Conservation (phyloP, 2,329 filamentous ascomycete species). For the Pseudocercospora fuligena region DNA sequence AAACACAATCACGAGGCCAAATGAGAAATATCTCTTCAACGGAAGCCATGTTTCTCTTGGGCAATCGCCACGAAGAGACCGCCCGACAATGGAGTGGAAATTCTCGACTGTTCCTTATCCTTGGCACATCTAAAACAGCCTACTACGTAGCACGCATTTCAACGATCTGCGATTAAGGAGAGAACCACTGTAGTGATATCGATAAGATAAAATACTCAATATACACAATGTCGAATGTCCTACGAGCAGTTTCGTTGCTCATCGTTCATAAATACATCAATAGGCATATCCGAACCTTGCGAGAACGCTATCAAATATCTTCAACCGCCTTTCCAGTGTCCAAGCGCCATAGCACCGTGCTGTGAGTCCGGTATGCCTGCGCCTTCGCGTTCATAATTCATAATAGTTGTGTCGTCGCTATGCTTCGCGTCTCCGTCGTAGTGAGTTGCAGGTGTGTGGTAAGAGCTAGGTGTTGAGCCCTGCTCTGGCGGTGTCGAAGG, state of each 20-base stretch:
- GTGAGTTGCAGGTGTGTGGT: conserved; percentile 14
- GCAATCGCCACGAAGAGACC: too few relatives aligned
- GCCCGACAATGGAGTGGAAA: too few relatives aligned
- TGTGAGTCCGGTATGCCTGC: conserved; percentile 25
- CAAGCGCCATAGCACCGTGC: conserved; percentile 15
- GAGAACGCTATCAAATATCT: conserved; percentile 11
- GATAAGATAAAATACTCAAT: not conserved
- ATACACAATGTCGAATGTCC: not conserved
- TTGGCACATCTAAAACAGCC: too few relatives aligned
- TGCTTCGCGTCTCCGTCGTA: not conserved
- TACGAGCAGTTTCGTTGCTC: not conserved
- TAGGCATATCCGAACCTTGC: not conserved
- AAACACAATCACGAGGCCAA: too few relatives aligned
- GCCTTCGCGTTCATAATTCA: conserved; percentile 29
- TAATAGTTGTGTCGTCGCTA: too few relatives aligned
- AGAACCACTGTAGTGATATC: not conserved
- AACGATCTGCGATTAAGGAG: too few relatives aligned
- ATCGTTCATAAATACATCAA: not conserved
- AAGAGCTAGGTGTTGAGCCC: conserved; percentile 9
- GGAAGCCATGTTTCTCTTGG: too few relatives aligned
- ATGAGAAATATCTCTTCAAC: too few relatives aligned
- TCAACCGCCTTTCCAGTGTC: too few relatives aligned
- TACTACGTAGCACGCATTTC: too few relatives aligned
- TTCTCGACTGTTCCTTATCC: too few relatives aligned
- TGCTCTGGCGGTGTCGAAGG: conserved; percentile 10